These are phyloP conservation scores for Macrolepiota albuminosa DNA, from an alignment of 768 basidiomycete genomes.

Conservation along the genomic window DNA sequence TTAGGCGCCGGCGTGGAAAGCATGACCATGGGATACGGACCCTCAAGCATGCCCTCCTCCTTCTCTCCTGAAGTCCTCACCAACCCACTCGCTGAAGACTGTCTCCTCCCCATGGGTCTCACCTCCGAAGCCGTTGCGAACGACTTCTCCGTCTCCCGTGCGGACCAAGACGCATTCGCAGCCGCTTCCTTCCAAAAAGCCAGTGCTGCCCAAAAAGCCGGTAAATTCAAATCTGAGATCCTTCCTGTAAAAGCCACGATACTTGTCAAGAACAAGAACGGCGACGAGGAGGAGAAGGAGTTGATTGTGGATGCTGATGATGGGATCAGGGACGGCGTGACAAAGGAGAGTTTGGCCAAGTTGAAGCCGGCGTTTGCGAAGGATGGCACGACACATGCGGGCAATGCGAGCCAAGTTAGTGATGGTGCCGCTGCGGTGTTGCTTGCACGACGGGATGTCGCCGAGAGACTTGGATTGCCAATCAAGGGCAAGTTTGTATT, in stretches of 20 bases:
- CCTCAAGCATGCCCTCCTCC: conserved; percentile 44
- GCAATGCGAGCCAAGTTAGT: not conserved
- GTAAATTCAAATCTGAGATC: conserved; percentile 79
- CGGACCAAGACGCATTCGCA: conserved; percentile 77
- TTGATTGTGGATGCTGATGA: conserved; percentile 79
- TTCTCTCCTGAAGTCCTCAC: conserved; percentile 62
- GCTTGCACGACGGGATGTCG: not conserved
- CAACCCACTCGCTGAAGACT: conserved; percentile 72
- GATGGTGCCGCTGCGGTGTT: not conserved
- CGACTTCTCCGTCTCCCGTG: conserved; percentile 70
- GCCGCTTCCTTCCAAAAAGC: conserved; percentile 85
- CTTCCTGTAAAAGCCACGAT: conserved; percentile 65
- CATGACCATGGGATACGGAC: conserved; percentile 79
- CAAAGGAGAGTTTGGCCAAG: conserved; percentile 70
- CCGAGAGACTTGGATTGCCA: not conserved
- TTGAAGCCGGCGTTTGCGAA: conserved; percentile 81
- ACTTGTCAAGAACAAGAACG: conserved; percentile 51
- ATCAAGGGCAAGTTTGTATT: not conserved
- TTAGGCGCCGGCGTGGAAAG: conserved; percentile 84
- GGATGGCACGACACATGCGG: conserved; percentile 50
- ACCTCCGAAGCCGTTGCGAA: conserved; percentile 89
- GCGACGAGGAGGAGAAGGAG: conserved; percentile 58
- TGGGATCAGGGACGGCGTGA: conserved; percentile 83
- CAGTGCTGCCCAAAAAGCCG: conserved; percentile 71
- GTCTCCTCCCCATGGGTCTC: conserved; percentile 61